phyloP scores from a whole-genome alignment of 805 yeast genomes.

The Naumovozyma dairenensis region DNA sequence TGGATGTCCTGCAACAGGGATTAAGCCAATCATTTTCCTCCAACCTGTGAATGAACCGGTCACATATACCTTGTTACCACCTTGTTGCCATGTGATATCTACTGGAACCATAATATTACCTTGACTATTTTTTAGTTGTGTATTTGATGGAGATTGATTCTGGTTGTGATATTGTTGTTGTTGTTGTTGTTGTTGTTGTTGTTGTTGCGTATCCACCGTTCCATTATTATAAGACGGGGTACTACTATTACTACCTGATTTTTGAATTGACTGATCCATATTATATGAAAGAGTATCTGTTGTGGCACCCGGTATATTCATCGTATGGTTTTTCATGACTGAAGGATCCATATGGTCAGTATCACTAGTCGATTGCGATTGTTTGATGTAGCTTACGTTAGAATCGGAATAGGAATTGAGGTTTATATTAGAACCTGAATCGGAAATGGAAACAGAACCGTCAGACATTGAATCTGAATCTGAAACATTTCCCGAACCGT shows the following conservation, averaged over 20 bases:
- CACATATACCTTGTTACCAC: slow-evolving; percentile 91
- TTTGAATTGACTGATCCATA: too few species aligned
- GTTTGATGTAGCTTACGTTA: too few species aligned
- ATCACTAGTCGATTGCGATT: too few species aligned
- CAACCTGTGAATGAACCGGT: slow-evolving; percentile 98
- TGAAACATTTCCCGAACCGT: slow-evolving; percentile 10
- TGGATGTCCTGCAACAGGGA: slow-evolving; percentile 30
- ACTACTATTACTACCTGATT: too few species aligned
- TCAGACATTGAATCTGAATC: slow-evolving; percentile 21
- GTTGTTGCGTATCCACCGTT: slow-evolving; percentile 3
- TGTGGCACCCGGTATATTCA: too few species aligned
- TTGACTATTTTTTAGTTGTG: not conserved
- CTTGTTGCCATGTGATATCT: slow-evolving; percentile 86
- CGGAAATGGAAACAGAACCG: too few species aligned
- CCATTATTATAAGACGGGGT: too few species aligned
- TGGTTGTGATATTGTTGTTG: slow-evolving; percentile 4
- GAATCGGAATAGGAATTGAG: too few species aligned
- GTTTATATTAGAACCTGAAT: too few species aligned
- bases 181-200: slow-evolving; percentile 3
- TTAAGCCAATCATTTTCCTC: slow-evolving; percentile 92
- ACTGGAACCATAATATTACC: slow-evolving; percentile 35
- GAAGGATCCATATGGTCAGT: too few species aligned
- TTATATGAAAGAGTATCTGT: too few species aligned
- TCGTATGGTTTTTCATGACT: too few species aligned
- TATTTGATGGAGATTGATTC: not conserved